Evolutionary conservation across 768 basidiomycete species (phyloP).

Genomic region (Lactifluus piperatus): DNA sequence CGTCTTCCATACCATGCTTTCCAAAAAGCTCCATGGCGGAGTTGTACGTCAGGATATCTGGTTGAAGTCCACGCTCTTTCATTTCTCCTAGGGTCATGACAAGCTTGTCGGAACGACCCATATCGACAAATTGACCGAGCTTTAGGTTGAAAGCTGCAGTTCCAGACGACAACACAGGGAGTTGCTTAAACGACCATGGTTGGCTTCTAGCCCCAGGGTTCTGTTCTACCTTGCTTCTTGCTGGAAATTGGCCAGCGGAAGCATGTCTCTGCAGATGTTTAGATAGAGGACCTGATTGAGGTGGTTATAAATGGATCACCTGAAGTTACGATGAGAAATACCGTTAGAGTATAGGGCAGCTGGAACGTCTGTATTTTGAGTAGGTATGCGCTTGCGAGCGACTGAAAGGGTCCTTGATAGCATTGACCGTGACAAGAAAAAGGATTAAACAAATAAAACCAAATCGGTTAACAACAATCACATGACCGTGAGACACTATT

Average conservation of each 20-base stretch:
- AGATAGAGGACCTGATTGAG: neutral
- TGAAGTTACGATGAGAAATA: neutral
- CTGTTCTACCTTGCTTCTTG: neutral
- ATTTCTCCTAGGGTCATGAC: conserved; percentile 10
- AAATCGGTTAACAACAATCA: no score
- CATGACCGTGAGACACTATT: conserved; percentile 9
- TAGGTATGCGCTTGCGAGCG: conserved; percentile 4
- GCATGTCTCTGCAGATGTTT: neutral
- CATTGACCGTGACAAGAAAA: neutral
- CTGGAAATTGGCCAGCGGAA: neutral
- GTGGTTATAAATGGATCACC: neutral
- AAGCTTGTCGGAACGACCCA: neutral
- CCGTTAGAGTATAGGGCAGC: conserved; percentile 6
- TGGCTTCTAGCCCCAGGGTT: neutral
- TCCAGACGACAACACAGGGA: neutral
- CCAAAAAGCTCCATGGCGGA: conserved; percentile 31
- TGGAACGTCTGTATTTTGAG: neutral
- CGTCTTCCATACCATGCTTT: conserved; percentile 29
- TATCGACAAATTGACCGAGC: conserved; percentile 6
- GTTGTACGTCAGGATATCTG: conserved; percentile 21
- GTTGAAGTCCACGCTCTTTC: conserved; percentile 9
- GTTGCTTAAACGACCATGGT: conserved; percentile 5
- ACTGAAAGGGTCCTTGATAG: conserved; percentile 12
- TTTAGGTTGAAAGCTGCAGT: conserved; percentile 5
- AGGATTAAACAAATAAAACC: no score